Base-by-base conservation (phyloP, 1,139 yeast genomes). In the Candida dubliniensis region DNA sequence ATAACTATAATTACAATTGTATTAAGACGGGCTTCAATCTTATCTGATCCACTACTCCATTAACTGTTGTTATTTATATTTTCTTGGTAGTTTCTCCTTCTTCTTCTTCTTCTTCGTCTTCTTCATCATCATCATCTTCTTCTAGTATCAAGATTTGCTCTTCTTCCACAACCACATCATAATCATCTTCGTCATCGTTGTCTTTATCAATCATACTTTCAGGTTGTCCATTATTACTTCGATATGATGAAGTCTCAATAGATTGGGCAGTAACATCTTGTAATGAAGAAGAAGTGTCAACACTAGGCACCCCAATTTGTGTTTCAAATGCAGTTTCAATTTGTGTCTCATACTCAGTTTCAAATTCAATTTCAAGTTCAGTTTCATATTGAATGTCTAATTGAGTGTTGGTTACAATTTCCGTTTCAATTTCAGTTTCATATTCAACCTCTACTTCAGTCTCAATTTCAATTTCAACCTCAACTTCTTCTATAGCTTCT, bases 101-200 rank as follows among this genome's bases (percentile, higher is more conserved):
- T 40, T 40, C 44, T 24, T 38, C 43, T 4, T 24, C 34, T 23
- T 38, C 38, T 26, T 25, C 37, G 23, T 34, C 37, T 26, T 43
- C 34, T 10, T 30, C 37, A 4, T 34, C 30, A n/a, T 24, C 13
- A 24, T 34, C 25, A 9, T 34, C 12, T 4, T 43, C 34, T 10
- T 30, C 37, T 2, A 18, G 23, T 4, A 18, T 18, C 23, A 18
- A 18, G 5, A 11, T 12, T 11, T 27, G 27, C 14, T 29, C 42
- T 12, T 18, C 36, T 13, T 30, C 40, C 8, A n/a, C 32, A 4
- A 25, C 26, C 8, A 23, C 37, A 4, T 34, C 30, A n/a, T 24
- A 13, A 24, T 34, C 25, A 9, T 34, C 12, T 4, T 27, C 30
- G 30, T 27, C 8, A 4, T 27, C 8, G 30, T 27, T 7, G 10